These are phyloP conservation scores for Salix caprea DNA, from an alignment of 345 rosid species.

Conservation along the genomic window DNA sequence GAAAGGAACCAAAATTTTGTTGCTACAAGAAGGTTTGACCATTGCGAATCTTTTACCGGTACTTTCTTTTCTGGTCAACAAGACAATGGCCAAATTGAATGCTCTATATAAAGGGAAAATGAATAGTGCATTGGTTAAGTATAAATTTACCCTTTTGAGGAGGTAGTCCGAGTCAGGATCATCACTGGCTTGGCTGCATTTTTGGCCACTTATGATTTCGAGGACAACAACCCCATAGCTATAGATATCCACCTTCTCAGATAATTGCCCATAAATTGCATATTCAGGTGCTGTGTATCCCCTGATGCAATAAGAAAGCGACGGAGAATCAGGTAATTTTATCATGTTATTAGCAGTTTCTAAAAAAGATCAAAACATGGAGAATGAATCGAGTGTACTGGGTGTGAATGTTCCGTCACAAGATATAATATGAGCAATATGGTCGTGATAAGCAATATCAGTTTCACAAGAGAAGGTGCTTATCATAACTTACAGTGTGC, in stretches of 20 bases:
- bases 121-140: neutral
- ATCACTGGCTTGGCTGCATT: constrained; percentile 10
- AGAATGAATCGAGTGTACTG: no score
- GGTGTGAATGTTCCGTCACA: no score
- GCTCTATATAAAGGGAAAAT: constrained; percentile 2
- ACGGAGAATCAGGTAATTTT: no score
- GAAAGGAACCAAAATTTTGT: no score
- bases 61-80: no score
- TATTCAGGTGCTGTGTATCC: constrained; percentile 47
- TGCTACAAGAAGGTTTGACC: no score
- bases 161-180: constrained; percentile 19
- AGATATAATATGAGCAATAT: no score
- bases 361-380: no score
- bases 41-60: no score
- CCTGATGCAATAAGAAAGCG: neutral
- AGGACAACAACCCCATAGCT: constrained; percentile 42
- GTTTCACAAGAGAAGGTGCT: neutral
- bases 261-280: constrained; percentile 36
- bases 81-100: no score
- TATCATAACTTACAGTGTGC: constrained; percentile 36
- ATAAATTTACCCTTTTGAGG: constrained; percentile 17
- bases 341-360: no score
- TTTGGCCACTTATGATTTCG: constrained; percentile 36
- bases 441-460: neutral
- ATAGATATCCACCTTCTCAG: constrained; percentile 38